Conservation (phyloP, 495 filamentous ascomycete species). For the Glonium stellatum region DNA sequence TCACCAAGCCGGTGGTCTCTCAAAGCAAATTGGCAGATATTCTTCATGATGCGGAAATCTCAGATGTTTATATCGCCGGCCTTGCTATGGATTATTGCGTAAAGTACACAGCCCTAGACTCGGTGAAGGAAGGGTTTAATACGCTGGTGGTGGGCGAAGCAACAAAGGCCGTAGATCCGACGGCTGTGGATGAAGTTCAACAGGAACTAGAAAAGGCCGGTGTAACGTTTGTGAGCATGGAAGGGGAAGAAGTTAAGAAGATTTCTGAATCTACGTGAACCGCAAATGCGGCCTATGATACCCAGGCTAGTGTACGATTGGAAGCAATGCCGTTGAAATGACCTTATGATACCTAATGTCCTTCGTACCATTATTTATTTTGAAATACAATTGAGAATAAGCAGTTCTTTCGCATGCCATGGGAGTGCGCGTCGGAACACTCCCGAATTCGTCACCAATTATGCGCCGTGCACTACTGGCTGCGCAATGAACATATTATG, state of each 20-base stretch:
- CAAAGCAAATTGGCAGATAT: slow-evolving; percentile 49
- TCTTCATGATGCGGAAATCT: slow-evolving; percentile 54
- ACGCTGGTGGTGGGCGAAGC: slow-evolving; percentile 74
- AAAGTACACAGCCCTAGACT: slow-evolving; percentile 68
- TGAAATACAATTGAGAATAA: too few species aligned
- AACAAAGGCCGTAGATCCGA: slow-evolving; percentile 60
- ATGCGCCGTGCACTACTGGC: too few species aligned
- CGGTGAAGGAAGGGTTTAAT: slow-evolving; percentile 65
- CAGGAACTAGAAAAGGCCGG: slow-evolving; percentile 49
- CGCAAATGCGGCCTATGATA: not conserved
- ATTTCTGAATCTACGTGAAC: slow-evolving; percentile 5
- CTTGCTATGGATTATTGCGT: slow-evolving; percentile 90
- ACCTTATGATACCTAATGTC: too few species aligned
- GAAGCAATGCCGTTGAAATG: too few species aligned
- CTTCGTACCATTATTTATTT: too few species aligned
- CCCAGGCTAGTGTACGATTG: too few species aligned
- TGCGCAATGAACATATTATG: too few species aligned
- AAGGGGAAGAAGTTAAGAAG: slow-evolving; percentile 38
- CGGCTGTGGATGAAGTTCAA: slow-evolving; percentile 50
- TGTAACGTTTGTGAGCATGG: slow-evolving; percentile 45
- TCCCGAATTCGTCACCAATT: too few species aligned
- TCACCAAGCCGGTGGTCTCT: slow-evolving; percentile 45
- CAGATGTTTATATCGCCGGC: slow-evolving; percentile 75
- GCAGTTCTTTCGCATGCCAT: too few species aligned
- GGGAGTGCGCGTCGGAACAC: too few species aligned